These are phyloP conservation scores for Periconia sp. DNA, from an alignment of 2,329 filamentous ascomycete genomes.

Conservation along the genomic window DNA sequence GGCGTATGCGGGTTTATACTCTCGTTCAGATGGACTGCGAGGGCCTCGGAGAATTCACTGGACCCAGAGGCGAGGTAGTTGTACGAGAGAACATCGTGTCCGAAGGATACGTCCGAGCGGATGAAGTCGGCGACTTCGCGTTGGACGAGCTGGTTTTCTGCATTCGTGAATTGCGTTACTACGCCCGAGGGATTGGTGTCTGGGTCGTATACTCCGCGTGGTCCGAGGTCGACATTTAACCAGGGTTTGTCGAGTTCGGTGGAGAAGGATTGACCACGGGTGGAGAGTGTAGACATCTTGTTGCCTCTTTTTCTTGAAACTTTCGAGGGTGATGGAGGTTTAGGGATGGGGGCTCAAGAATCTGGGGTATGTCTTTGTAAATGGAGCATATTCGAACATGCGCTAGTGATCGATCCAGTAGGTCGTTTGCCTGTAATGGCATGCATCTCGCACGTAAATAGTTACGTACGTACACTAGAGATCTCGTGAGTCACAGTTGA, in stretches of 20 bases:
- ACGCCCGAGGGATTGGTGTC: constrained; percentile 47
- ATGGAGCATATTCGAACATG: too few species aligned
- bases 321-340: too few species aligned
- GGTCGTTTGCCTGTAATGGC: too few species aligned
- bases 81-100: constrained; percentile 44
- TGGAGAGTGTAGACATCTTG: too few species aligned
- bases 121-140: constrained; percentile 45
- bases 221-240: constrained; percentile 10
- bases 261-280: too few species aligned
- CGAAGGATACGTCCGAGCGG: constrained; percentile 41
- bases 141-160: constrained; percentile 58
- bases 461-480: too few species aligned
- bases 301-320: too few species aligned
- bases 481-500: too few species aligned
- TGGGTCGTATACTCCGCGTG: constrained; percentile 40
- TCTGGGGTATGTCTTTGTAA: too few species aligned
- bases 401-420: too few species aligned
- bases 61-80: constrained; percentile 36
- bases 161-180: constrained; percentile 52
- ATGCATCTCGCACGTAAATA: too few species aligned
- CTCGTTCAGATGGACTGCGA: neutral
- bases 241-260: constrained; percentile 12
- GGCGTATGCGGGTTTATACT: constrained; percentile 2
- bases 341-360: too few species aligned
- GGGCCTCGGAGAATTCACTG: neutral